phyloP scores from a whole-genome alignment of 1,284 basidiomycete genomes.

The Leccinum pachyderme region DNA sequence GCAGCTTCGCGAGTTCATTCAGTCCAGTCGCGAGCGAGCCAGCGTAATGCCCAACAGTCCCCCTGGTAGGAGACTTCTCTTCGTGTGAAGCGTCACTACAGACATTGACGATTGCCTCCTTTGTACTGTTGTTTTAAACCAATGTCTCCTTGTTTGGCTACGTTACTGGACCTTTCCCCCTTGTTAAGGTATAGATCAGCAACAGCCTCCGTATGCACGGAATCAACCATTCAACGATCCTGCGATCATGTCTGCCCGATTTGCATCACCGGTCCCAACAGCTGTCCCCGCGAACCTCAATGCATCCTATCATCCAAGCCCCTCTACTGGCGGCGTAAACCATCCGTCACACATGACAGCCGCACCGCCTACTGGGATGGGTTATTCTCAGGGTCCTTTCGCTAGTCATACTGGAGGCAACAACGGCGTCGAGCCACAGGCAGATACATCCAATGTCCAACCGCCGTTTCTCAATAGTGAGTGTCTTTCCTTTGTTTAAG shows the following conservation, averaged over 20 bases:
- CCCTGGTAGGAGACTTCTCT: slow-evolving; percentile 50
- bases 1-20: slow-evolving; percentile 70
- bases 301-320: slow-evolving; percentile 9
- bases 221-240: slow-evolving; percentile 66
- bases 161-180: slow-evolving; percentile 17
- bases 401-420: slow-evolving; percentile 27
- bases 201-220: slow-evolving; percentile 38
- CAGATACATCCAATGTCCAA: slow-evolving; percentile 34
- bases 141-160: slow-evolving; percentile 10
- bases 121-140: slow-evolving; percentile 23
- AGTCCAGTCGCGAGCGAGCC: slow-evolving; percentile 59
- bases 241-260: slow-evolving; percentile 77
- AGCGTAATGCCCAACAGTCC: slow-evolving; percentile 34
- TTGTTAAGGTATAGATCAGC: slow-evolving; percentile 33
- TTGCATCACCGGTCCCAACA: slow-evolving; percentile 41
- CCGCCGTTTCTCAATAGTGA: slow-evolving; percentile 58
- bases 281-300: slow-evolving; percentile 12
- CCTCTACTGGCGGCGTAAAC: slow-evolving; percentile 8
- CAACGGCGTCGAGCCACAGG: slow-evolving; percentile 14
- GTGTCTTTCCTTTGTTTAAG: slow-evolving; percentile 49
- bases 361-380: slow-evolving; percentile 65
- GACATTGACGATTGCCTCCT: slow-evolving; percentile 36
- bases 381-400: slow-evolving; percentile 41
- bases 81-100: slow-evolving; percentile 36
- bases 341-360: slow-evolving; percentile 39